These are phyloP conservation scores for Myriosclerotinia curreyana DNA, from an alignment of 2,329 filamentous ascomycete species.

Conservation along the genomic window DNA sequence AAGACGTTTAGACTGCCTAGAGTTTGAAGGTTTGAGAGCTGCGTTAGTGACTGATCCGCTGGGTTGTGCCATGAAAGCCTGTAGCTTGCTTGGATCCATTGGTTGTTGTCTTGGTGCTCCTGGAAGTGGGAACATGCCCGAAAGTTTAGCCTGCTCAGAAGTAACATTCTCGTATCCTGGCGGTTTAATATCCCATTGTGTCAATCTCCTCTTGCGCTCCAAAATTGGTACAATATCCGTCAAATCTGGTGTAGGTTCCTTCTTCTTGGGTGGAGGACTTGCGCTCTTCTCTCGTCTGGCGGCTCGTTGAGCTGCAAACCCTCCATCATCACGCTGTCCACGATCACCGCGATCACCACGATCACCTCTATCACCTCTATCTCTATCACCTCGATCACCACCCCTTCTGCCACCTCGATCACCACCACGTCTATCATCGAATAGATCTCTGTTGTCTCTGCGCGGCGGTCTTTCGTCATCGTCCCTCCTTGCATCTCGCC, in stretches of 20 bases:
- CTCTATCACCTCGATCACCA: slow-evolving; percentile 42
- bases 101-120: slow-evolving; percentile 92
- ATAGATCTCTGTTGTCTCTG: slow-evolving; percentile 55
- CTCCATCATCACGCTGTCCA: slow-evolving; percentile 44
- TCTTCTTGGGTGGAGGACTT: slow-evolving; percentile 80
- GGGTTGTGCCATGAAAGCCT: slow-evolving; percentile 93
- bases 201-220: slow-evolving; percentile 86
- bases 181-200: slow-evolving; percentile 99
- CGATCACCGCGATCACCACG: slow-evolving; percentile 45
- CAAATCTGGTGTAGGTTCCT: slow-evolving; percentile 93
- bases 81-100: slow-evolving; percentile 90
- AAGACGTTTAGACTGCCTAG: slow-evolving; percentile 89
- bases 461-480: slow-evolving; percentile 59
- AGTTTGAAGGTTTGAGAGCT: slow-evolving; percentile 88
- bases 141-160: slow-evolving; percentile 96
- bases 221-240: slow-evolving; percentile 79
- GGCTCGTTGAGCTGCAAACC: slow-evolving; percentile 47
- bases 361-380: slow-evolving; percentile 44
- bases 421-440: slow-evolving; percentile 56
- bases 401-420: slow-evolving; percentile 48
- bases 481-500: slow-evolving; percentile 62
- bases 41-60: slow-evolving; percentile 63
- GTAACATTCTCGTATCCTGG: slow-evolving; percentile 98
- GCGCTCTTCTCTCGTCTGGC: slow-evolving; percentile 60
- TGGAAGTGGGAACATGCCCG: slow-evolving; percentile 97